phyloP scores from a whole-genome alignment of 208 protist species.

The Wallacemonas sp. region DNA sequence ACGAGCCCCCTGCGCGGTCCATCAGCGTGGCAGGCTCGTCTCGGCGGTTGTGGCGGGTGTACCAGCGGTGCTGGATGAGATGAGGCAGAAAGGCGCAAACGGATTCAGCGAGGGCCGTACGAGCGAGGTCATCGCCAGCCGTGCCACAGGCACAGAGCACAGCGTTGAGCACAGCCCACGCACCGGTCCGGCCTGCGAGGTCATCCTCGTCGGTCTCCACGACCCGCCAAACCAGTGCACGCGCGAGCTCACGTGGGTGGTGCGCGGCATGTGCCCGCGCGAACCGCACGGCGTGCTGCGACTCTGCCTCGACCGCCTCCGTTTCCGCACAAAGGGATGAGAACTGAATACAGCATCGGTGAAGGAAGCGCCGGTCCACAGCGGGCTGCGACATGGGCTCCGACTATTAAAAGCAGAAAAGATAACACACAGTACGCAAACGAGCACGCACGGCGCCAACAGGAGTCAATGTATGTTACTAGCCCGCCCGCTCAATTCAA shows the following conservation, averaged over 20 bases:
- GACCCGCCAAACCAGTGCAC: conserved; percentile 77
- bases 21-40: not conserved
- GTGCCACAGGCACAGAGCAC: conserved; percentile 67
- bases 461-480: too few species aligned
- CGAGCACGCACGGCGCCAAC: too few species aligned
- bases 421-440: too few species aligned
- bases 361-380: conserved; percentile 61
- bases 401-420: not conserved
- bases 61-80: conserved; percentile 78
- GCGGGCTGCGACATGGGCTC: conserved; percentile 27
- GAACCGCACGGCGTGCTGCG: conserved; percentile 59
- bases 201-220: conserved; percentile 71
- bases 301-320: conserved; percentile 46
- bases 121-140: conserved; percentile 36
- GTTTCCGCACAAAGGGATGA: conserved; percentile 54
- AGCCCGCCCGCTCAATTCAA: too few species aligned
- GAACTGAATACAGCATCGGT: conserved; percentile 84
- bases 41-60: conserved; percentile 16
- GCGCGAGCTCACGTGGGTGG: conserved; percentile 64
- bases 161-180: conserved; percentile 67
- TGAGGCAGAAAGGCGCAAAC: conserved; percentile 61
- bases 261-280: conserved; percentile 55
- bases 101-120: conserved; percentile 64
- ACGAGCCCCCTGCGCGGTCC: not conserved
- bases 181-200: conserved; percentile 47